phyloP scores from a whole-genome alignment of 441 rosid species.

The Sinapis alba region DNA sequence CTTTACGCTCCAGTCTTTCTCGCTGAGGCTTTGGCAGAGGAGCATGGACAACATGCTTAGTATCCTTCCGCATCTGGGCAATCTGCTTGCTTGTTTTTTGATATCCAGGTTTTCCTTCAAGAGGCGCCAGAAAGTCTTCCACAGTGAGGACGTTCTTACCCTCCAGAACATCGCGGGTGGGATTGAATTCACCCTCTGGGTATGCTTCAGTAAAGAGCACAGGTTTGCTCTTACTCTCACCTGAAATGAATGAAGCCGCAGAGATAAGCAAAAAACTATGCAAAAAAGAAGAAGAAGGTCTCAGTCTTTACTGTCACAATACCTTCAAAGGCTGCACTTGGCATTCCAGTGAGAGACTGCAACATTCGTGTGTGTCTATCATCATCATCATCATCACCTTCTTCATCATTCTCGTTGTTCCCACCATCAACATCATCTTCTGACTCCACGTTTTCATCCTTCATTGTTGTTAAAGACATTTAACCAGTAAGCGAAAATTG shows the following conservation, averaged over 20 bases:
- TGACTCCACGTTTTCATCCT: conserved; percentile 86
- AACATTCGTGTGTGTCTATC: conserved; percentile 80
- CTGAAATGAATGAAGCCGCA: conserved; percentile 45
- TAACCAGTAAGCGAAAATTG: not conserved
- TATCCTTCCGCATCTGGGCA: conserved; percentile 53
- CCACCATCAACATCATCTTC: conserved; percentile 49
- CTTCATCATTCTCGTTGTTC: conserved; percentile 20
- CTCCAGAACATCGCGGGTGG: conserved; percentile 76
- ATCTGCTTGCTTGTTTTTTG: conserved; percentile 58
- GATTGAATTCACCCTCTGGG: conserved; percentile 92
- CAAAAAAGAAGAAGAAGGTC: not conserved
- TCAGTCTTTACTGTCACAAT: conserved; percentile 6
- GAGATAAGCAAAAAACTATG: not conserved
- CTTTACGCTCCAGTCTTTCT: conserved; percentile 78
- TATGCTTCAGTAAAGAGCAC: conserved; percentile 67
- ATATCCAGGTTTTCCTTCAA: conserved; percentile 65
- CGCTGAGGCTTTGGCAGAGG: conserved; percentile 72
- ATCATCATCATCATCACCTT: conserved; percentile 50
- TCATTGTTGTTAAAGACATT: not conserved
- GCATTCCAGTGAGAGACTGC: conserved; percentile 83
- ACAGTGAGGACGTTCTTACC: conserved; percentile 60
- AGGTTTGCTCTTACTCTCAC: conserved; percentile 57
- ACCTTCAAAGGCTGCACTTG: conserved; percentile 81
- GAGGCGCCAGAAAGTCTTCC: conserved; percentile 72
- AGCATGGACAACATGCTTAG: conserved; percentile 61